phyloP scores from a whole-genome alignment of 2,329 filamentous ascomycete species.

The Botrytis medusae region DNA sequence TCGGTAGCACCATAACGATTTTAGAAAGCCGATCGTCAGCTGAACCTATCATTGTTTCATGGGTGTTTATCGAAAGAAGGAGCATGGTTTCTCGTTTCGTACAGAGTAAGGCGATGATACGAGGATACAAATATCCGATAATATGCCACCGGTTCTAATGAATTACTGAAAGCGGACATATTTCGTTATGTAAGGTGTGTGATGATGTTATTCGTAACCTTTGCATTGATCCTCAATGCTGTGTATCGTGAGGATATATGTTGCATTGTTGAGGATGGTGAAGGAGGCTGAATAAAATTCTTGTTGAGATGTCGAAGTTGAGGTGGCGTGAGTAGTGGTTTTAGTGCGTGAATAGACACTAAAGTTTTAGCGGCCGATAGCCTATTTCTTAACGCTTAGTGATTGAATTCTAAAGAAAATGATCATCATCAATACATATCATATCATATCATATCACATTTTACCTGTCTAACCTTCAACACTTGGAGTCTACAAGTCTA shows the following conservation, averaged over 20 bases:
- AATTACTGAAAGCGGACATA: not conserved
- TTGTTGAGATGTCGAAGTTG: not conserved
- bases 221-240: not conserved
- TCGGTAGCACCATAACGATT: constrained; percentile 7
- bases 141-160: not conserved
- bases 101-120: not conserved
- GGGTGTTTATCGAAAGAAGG: not conserved
- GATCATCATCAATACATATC: not conserved
- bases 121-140: not conserved
- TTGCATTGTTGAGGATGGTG: not conserved
- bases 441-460: not conserved
- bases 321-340: not conserved
- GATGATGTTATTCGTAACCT: not conserved
- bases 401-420: not conserved
- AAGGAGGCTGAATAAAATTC: not conserved
- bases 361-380: not conserved
- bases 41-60: not conserved
- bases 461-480: not conserved
- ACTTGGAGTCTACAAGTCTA: not conserved
- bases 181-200: not conserved
- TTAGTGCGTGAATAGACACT: not conserved
- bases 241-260: not conserved
- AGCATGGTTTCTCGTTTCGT: not conserved
- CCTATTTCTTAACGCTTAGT: not conserved
- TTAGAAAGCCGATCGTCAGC: not conserved